phyloP scores from a whole-genome alignment of 371 early-diverging fungal species.

The Mortierella sp. region DNA sequence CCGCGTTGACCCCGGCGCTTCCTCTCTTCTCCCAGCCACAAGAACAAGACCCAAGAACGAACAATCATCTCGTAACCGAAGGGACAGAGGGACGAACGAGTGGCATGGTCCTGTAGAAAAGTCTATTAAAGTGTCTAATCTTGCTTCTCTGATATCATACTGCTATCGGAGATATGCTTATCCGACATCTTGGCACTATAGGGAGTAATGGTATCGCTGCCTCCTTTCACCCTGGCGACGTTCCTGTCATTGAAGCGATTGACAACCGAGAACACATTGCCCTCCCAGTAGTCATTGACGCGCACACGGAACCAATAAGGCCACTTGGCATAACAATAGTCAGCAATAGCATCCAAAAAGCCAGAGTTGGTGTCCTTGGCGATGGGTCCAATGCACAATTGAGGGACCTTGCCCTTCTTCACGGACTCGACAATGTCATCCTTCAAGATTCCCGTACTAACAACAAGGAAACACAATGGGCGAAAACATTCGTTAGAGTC shows the following conservation, averaged over 20 bases:
- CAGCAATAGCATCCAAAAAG: slow-evolving; percentile 19
- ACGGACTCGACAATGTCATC: slow-evolving; percentile 22
- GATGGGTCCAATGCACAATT: slow-evolving; percentile 40
- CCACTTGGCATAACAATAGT: slow-evolving; percentile 37
- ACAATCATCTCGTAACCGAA: too few species aligned
- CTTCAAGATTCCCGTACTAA: slow-evolving; percentile 31
- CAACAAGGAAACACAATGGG: background rate
- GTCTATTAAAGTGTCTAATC: too few species aligned
- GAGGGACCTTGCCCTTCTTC: slow-evolving; percentile 34
- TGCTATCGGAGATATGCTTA: too few species aligned
- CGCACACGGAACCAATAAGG: slow-evolving; percentile 54
- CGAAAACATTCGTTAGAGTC: background rate
- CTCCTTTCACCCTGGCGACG: slow-evolving; percentile 41
- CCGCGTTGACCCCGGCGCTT: too few species aligned
- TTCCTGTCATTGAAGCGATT: slow-evolving; percentile 39
- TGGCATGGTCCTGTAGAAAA: too few species aligned
- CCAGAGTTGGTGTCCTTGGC: slow-evolving; percentile 30
- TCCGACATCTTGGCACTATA: slow-evolving; percentile 1
- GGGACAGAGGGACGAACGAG: too few species aligned
- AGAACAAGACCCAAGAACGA: too few species aligned
- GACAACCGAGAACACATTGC: slow-evolving; percentile 33
- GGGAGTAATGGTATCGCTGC: slow-evolving; percentile 38
- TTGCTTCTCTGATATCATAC: too few species aligned
- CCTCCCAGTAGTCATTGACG: slow-evolving; percentile 50
- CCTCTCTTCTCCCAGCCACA: too few species aligned